Conservation (phyloP, 2,329 filamentous ascomycete species). For the Stagonosporopsis vannaccii region DNA sequence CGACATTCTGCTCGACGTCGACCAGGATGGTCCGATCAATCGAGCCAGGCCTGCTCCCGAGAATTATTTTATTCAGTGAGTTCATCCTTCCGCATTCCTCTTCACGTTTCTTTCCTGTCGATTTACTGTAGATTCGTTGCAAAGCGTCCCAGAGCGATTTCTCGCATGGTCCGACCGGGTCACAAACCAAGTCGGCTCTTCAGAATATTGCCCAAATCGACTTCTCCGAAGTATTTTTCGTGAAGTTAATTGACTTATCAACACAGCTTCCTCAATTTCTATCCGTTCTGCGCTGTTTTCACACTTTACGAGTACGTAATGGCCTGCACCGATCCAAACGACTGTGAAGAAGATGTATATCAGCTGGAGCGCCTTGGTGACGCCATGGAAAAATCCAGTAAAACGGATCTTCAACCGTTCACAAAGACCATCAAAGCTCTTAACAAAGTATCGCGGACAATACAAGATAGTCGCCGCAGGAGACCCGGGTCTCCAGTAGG, state of each 20-base stretch:
- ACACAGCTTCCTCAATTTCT: conserved; percentile 38
- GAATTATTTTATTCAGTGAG: conserved; percentile 27
- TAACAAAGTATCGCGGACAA: conserved; percentile 37
- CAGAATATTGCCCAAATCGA: neutral
- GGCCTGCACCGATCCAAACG: conserved; percentile 26
- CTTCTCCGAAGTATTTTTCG: neutral
- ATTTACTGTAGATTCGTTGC: neutral
- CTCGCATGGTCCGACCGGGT: neutral
- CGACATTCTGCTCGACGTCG: conserved; percentile 31
- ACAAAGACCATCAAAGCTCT: conserved; percentile 38
- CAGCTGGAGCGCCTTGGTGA: conserved; percentile 31
- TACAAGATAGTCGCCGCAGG: conserved; percentile 32
- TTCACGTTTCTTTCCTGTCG: neutral
- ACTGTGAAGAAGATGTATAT: conserved; percentile 36
- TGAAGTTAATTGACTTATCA: neutral
- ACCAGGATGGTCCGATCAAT: neutral
- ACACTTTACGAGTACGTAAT: conserved; percentile 41
- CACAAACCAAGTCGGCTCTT: neutral
- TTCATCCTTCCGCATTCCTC: neutral
- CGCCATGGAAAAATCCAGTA: conserved; percentile 30
- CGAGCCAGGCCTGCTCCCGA: neutral
- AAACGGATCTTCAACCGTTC: conserved; percentile 30
- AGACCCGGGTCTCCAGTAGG: neutral
- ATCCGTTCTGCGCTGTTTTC: conserved; percentile 42
- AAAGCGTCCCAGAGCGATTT: too few relatives aligned